phyloP scores from a whole-genome alignment of 2,329 filamentous ascomycete species.

The Plectosphaerella sp. region DNA sequence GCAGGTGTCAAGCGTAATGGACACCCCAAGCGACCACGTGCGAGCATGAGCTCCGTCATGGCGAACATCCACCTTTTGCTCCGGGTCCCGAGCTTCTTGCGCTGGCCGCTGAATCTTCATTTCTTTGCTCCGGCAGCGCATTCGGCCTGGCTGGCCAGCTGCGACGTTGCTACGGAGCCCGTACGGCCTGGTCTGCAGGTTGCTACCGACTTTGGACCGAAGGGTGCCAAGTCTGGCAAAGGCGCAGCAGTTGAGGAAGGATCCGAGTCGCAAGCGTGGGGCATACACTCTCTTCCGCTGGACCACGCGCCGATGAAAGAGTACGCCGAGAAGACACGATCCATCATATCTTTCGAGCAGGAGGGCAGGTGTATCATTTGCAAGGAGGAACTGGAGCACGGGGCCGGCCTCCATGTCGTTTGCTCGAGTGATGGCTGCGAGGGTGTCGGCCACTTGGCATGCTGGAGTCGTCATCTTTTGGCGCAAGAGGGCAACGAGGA shows the following conservation, averaged over 20 bases:
- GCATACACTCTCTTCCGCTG: slow-evolving; percentile 50
- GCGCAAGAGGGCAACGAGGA: slow-evolving; percentile 23
- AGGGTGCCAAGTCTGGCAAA: not conserved
- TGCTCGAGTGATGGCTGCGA: slow-evolving; percentile 51
- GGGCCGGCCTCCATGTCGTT: slow-evolving; percentile 49
- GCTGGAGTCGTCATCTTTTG: slow-evolving; percentile 53
- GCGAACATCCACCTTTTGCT: slow-evolving; percentile 80
- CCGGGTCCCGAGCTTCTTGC: slow-evolving; percentile 70
- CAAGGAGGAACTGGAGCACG: slow-evolving; percentile 35
- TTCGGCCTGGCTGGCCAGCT: slow-evolving; percentile 61
- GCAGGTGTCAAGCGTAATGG: slow-evolving; percentile 47
- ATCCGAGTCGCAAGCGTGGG: slow-evolving; percentile 24
- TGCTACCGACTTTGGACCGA: slow-evolving; percentile 47
- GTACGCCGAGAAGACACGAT: slow-evolving; percentile 51
- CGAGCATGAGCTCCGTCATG: slow-evolving; percentile 63
- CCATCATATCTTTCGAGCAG: slow-evolving; percentile 50
- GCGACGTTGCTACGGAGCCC: slow-evolving; percentile 40
- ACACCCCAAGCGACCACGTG: slow-evolving; percentile 51
- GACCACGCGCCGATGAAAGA: slow-evolving; percentile 49
- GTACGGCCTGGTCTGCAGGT: slow-evolving; percentile 47
- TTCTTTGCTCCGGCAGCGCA: slow-evolving; percentile 74
- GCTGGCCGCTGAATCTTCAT: slow-evolving; percentile 77
- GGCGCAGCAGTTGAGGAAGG: not conserved
- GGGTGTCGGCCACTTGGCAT: slow-evolving; percentile 54
- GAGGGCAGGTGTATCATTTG: slow-evolving; percentile 54